These are phyloP conservation scores for Russula olivacea DNA, from an alignment of 768 basidiomycete genomes.

Conservation along the genomic window DNA sequence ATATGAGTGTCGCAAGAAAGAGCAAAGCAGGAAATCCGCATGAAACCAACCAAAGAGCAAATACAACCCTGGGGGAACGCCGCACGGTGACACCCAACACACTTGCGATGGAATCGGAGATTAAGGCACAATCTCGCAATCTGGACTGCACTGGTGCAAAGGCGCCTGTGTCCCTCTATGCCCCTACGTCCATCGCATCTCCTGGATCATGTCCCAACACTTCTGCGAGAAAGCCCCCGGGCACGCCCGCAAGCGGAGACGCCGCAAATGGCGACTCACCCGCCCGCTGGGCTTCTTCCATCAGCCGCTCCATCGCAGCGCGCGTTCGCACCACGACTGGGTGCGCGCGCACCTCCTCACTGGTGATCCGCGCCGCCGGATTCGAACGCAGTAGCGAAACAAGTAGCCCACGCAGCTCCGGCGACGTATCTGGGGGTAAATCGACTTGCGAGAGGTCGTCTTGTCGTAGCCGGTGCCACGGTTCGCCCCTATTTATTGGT, in stretches of 20 bases:
- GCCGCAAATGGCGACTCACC: constrained; percentile 46
- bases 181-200: constrained; percentile 29
- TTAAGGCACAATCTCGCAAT: constrained; percentile 11
- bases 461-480: constrained; percentile 88
- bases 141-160: background rate
- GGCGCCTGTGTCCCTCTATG: constrained; percentile 15
- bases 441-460: constrained; percentile 90
- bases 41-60: background rate
- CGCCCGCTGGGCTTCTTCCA: constrained; percentile 31
- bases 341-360: constrained; percentile 53
- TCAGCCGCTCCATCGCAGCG: constrained; percentile 52
- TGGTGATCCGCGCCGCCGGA: constrained; percentile 51
- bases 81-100: background rate
- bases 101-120: constrained; percentile 2
- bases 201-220: constrained; percentile 37
- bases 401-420: constrained; percentile 62
- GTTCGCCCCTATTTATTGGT: constrained; percentile 59
- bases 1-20: background rate
- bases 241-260: constrained; percentile 58
- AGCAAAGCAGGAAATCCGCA: background rate
- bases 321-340: constrained; percentile 60
- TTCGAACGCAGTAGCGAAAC: constrained; percentile 73
- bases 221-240: constrained; percentile 57
- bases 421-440: constrained; percentile 46
- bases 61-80: background rate